Evolutionary conservation across 2,329 filamentous ascomycete genomes (phyloP).

Genomic region (Colletotrichum kahawae): DNA sequence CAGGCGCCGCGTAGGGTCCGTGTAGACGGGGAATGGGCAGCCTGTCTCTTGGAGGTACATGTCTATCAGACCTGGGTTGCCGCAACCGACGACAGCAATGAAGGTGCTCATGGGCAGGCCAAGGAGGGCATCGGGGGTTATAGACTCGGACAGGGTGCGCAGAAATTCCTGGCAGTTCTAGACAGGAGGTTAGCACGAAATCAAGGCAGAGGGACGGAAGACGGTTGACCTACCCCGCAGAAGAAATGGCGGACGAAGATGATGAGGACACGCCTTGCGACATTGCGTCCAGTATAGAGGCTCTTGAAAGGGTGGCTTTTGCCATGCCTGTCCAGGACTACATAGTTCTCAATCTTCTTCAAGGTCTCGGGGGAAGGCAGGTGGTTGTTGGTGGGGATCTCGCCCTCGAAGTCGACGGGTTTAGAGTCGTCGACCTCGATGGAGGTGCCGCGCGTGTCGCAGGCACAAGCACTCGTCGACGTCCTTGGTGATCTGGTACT

Average conservation of each 20-base stretch:
- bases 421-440: conserved; percentile 43
- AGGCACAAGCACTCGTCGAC: conserved; percentile 4
- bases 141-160: conserved; percentile 61
- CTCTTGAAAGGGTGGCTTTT: conserved; percentile 66
- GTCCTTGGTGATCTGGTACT: conserved; percentile 6
- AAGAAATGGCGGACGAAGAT: conserved; percentile 83
- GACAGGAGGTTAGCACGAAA: background rate
- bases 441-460: conserved; percentile 20
- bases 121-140: conserved; percentile 57
- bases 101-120: conserved; percentile 61
- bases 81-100: conserved; percentile 76
- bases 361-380: conserved; percentile 56
- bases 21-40: conserved; percentile 78
- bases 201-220: background rate
- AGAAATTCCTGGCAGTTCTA: conserved; percentile 82
- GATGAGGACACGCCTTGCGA: conserved; percentile 64
- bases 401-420: conserved; percentile 60
- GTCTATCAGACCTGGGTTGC: conserved; percentile 69
- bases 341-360: conserved; percentile 56
- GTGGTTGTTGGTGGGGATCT: conserved; percentile 60
- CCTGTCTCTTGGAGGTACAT: conserved; percentile 66
- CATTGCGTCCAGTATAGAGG: conserved; percentile 62
- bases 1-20: conserved; percentile 71
- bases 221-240: conserved; percentile 67
- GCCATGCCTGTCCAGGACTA: conserved; percentile 66